These are phyloP conservation scores for Chenopodium formosanum DNA, from an alignment of 148 eudicot species.

Conservation along the genomic window DNA sequence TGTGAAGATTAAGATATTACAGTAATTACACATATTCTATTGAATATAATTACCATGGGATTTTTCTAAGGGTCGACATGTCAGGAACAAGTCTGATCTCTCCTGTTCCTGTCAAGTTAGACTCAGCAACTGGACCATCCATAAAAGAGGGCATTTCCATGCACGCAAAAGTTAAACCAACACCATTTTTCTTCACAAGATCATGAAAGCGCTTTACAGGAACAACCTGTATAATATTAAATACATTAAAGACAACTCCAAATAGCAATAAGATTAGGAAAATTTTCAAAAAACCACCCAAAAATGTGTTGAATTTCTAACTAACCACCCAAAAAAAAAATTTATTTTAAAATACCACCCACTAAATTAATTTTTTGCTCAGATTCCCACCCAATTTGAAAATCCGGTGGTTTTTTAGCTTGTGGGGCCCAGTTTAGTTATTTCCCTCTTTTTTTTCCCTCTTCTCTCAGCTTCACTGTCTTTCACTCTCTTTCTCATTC, in stretches of 20 bases:
- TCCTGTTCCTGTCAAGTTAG: constrained; percentile 75
- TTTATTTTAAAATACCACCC: too few species aligned
- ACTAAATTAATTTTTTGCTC: too few species aligned
- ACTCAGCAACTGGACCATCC: constrained; percentile 78
- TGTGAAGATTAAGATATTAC: background rate
- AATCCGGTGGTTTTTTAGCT: too few species aligned
- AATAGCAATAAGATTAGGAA: background rate
- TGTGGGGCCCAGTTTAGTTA: too few species aligned
- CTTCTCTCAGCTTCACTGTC: too few species aligned
- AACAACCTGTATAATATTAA: constrained; percentile 46
- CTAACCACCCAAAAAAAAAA: background rate
- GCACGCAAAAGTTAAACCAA: constrained; percentile 77
- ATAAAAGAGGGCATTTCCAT: constrained; percentile 78
- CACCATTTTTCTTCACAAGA: constrained; percentile 66
- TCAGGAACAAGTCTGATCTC: constrained; percentile 92
- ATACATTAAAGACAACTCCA: background rate
- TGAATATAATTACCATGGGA: constrained; percentile 70
- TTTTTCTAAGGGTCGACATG: constrained; percentile 62
- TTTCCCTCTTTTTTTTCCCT: too few species aligned
- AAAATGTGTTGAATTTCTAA: too few species aligned
- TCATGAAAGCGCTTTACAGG: constrained; percentile 69
- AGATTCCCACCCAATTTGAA: too few species aligned
- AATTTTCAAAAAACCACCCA: too few species aligned
- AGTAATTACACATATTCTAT: background rate
- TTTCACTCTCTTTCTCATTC: too few species aligned